Base-by-base conservation (phyloP, 2,329 filamentous ascomycete genomes). In the Epichloe elymi region DNA sequence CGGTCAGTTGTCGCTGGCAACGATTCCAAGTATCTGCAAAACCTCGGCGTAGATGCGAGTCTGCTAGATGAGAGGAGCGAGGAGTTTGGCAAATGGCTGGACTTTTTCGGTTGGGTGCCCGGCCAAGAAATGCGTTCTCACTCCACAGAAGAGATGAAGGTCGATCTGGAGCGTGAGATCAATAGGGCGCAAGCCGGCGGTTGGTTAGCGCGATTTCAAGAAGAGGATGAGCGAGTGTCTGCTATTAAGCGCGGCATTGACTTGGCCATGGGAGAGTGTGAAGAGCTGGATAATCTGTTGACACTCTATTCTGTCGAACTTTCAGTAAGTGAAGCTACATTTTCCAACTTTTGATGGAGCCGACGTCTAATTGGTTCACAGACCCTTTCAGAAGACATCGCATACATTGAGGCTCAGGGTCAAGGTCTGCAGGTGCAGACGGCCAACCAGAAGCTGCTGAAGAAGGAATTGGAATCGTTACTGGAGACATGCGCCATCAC, bases 371-470 rank as follows among this genome's bases (percentile, higher is more conserved):
- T 58, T 60, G 53, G 63, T 6, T 2, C 30, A 23, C 61, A 94
- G 85, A 97, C 90, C 46, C 75, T 98, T 33, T 89, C 90, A 51
- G 91, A 97, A 47, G 93, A 98, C 60, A 94, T 98, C 59, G 84
- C 89, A 3, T 97, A 94, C 64, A 97, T 98, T 57, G 93, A 98
- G 70, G 89, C 93, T 2, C 93, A 98, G 67, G 90, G 88, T 6
- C 91, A 98, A 69, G 93, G 93, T 72, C 73, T 98, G 45, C 93
- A 98, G 62, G 91, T 98, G 6, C 93, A 97, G 67, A 91, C 91
- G 19, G 88, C 93, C 40, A 98, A 98, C 60, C 93, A 98, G 65
- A 95, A 95, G 65, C 77, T 95, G 30, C 76, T 98, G 45, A 88
- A 91, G 65, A 87, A 84, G 55, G 93, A 98, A 66, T 76, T 98